Base-by-base conservation (phyloP, 148 eudicot species). In the Suaeda aralocaspica region DNA sequence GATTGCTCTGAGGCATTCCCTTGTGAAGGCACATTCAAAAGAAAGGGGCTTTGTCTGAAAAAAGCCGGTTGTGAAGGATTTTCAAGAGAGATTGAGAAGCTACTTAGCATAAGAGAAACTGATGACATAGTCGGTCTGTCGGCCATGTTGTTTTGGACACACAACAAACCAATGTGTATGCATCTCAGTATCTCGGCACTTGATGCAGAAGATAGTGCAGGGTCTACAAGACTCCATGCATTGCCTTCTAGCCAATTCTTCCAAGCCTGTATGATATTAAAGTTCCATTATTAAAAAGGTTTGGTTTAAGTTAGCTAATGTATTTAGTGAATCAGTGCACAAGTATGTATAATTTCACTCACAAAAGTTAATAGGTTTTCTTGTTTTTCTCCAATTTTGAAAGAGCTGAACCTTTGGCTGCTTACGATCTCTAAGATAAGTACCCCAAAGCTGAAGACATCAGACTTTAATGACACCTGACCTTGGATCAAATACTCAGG, bases 151-250 rank as follows among this genome's bases (percentile, higher is more conserved):
- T 81, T 73, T 71, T 84, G 84, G 50, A 76, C 82, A 51, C 87
- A 84, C 39, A 79, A 52, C 51, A 84, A 56, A 28, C 83, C 87
- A 10, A 84, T 79, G 24, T 84, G 87, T 33, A 84, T 78, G 68
- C 87, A 81, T 72, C 80, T 73, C 70, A 79, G 25, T 64, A 84
- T 68, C 16, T 84, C 87, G 15, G 49, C 57, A 15, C 63, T 73
- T 10, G 71, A 56, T 18, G 71, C 76, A 45, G 42, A 30, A 18
- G 59, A 21, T 30, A 73, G 41, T 73, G 46, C 33, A 25, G 76
- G 71, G 45, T 73, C 76, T 16, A 73, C 76, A 6, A 73, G 33
- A 15, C 57, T 73, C 76, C 70, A 66, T 0, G 76, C 58, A n/a
- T 67, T 57, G 33, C 76, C 71, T 57, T 73, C 65, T 44, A 45